Conservation (phyloP, 1,139 yeast genomes). For the Candida sojae region DNA sequence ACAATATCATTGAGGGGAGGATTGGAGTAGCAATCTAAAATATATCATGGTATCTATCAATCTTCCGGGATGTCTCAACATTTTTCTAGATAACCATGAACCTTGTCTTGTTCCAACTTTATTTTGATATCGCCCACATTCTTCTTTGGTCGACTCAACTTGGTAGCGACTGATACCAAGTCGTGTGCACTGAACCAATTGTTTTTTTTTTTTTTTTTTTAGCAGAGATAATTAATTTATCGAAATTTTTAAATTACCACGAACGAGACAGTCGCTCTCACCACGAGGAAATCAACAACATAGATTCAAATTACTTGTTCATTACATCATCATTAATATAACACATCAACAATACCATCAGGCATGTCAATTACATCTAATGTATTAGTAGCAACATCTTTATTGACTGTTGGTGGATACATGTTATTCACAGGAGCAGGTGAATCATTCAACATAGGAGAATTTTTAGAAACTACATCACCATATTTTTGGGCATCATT, state of each 20-base stretch:
- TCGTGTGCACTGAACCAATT: neutral
- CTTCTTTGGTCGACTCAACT: neutral
- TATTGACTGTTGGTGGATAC: conserved; percentile 52
- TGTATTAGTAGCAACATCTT: conserved; percentile 27
- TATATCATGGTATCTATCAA: no score
- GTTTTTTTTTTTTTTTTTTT: neutral
- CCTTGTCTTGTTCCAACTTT: no score
- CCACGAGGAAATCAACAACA: neutral
- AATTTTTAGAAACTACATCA: conserved; percentile 79
- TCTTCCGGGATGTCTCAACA: no score
- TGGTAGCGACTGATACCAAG: neutral
- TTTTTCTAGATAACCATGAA: no score
- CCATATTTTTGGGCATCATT: conserved; percentile 97
- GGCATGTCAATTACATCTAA: conserved; percentile 14
- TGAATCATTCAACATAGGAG: conserved; percentile 86
- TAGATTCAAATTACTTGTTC: no score
- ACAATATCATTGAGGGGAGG: no score
- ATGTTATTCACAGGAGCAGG: conserved; percentile 92
- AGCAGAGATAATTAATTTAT: neutral
- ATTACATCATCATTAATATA: neutral
- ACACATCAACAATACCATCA: neutral
- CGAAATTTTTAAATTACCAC: neutral
- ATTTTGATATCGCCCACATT: no score
- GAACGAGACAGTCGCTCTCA: neutral
- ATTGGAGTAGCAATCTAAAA: no score